phyloP scores from a whole-genome alignment of 2,329 filamentous ascomycete species.

The Lecanoromycetidae sp. region DNA sequence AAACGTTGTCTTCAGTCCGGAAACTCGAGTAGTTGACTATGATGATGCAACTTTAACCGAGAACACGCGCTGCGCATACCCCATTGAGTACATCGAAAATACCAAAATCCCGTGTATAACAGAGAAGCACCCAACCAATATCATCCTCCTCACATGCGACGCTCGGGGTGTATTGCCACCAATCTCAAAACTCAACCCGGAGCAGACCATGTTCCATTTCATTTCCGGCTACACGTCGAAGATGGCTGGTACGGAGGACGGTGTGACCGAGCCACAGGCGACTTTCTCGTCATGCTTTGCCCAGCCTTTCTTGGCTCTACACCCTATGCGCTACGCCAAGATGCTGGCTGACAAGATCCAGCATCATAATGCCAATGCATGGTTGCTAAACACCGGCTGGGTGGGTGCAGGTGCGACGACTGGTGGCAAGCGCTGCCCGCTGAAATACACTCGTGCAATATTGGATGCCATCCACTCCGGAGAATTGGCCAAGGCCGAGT shows the following conservation, averaged over 20 bases:
- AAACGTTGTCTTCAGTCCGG: slow-evolving; percentile 94
- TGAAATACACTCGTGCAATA: slow-evolving; percentile 98
- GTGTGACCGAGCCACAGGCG: slow-evolving; percentile 90
- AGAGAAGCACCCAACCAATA: slow-evolving; percentile 82
- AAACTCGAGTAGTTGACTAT: slow-evolving; percentile 84
- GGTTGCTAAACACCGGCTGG: slow-evolving; percentile 98
- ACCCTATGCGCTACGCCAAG: slow-evolving; percentile 97
- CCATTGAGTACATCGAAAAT: slow-evolving; percentile 97
- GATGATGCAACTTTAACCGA: slow-evolving; percentile 90
- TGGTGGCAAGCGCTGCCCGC: slow-evolving; percentile 89
- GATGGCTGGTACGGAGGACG: slow-evolving; percentile 98
- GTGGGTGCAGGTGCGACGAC: slow-evolving; percentile 82
- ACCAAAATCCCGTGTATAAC: slow-evolving; percentile 96
- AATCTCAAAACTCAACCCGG: slow-evolving; percentile 88
- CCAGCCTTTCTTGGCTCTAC: slow-evolving; percentile 94
- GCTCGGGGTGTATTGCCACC: slow-evolving; percentile 93
- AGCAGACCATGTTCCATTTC: slow-evolving; percentile 99
- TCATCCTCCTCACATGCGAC: slow-evolving; percentile 95
- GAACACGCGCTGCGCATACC: slow-evolving; percentile 95
- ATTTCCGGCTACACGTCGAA: slow-evolving; percentile 99
- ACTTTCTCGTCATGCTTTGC: slow-evolving; percentile 99
- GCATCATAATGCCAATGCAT: slow-evolving; percentile 87
- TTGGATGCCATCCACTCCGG: slow-evolving; percentile 96
- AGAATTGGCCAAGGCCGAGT: slow-evolving; percentile 84
- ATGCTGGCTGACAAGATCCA: slow-evolving; percentile 99